Base-by-base conservation (phyloP, 495 filamentous ascomycete species). In the Aspergillus olivimuriae region DNA sequence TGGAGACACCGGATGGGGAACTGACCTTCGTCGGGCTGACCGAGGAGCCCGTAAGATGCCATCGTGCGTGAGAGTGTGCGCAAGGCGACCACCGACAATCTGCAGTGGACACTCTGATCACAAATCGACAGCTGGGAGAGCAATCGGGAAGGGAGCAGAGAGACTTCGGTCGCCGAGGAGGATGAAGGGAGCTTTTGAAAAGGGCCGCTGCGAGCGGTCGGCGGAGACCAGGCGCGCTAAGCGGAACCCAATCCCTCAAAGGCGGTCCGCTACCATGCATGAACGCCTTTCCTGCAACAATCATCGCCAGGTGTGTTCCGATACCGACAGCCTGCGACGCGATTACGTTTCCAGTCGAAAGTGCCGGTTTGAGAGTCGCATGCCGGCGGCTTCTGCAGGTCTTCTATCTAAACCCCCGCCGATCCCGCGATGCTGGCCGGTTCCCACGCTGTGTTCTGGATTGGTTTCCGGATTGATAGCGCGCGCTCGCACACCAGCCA, bases 11-110 rank as follows among this genome's bases (percentile, higher is more conserved):
- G 18, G 18, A 38, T 38, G 7, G 28, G 24, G 39, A 52, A 30
- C 55, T 30, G 50, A 75, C 74, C 74, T 73, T 77, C 74, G 53
- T 76, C 73, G 39, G 61, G 56, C 44, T 75, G 73, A 52, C 70
- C 66, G 7, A 76, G 56, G 21, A 73, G 43, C 22, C 62, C 65
- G 47, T 74, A 73, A 31, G 68, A 70, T 43, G 63, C 55, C 74
- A 77, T 77, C 33, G 16, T 34, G n/a, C n/a, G n/a, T n/a, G n/a
- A n/a, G n/a, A 4, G 19, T 52, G 23, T 37, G 17, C 26, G 8
- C 31, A 24, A 41, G 21, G 14, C 31, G 23, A 35, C 19, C 12
- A 33, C 24, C 6, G 11, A 5, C 24, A 28, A 11, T 39, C 33
- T 31, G 41, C 26, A 15, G 35, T 44, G 15, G 23, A 28, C 24